phyloP scores from a whole-genome alignment of 352 stramenopile species.

The Stramenopiles sp. region DNA sequence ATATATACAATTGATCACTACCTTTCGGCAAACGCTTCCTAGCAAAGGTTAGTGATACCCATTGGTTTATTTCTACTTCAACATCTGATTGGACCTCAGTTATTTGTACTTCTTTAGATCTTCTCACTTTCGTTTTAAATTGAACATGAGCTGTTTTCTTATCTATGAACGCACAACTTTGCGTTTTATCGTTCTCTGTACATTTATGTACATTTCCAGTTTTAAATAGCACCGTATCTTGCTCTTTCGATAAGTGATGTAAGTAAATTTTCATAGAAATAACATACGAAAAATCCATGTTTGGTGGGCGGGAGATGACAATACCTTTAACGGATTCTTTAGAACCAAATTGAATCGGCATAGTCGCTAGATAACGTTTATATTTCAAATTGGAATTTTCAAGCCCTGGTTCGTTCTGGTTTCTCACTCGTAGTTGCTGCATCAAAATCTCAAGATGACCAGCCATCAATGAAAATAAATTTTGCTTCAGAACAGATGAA shows the following conservation, averaged over 20 bases:
- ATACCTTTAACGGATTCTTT: not conserved
- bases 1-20: not conserved
- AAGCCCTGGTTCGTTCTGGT: not conserved
- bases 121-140: not conserved
- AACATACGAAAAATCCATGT: not conserved
- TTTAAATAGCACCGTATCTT: not conserved
- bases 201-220: constrained; percentile 1
- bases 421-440: not conserved
- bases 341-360: not conserved
- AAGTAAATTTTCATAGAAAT: constrained; percentile 3
- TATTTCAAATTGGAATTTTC: not conserved
- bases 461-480: not conserved
- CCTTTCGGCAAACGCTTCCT: not conserved
- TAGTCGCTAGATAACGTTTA: not conserved
- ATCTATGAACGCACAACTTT: not conserved
- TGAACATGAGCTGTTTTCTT: not conserved
- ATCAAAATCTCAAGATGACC: not conserved
- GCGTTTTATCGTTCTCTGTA: not conserved
- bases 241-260: not conserved
- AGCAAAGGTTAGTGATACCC: not conserved
- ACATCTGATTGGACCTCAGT: not conserved
- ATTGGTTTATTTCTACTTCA: not conserved
- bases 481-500: not conserved
- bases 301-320: not conserved
- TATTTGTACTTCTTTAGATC: not conserved